Conservation (phyloP, 1,284 basidiomycete species). For the Cyathus pygmaeus region DNA sequence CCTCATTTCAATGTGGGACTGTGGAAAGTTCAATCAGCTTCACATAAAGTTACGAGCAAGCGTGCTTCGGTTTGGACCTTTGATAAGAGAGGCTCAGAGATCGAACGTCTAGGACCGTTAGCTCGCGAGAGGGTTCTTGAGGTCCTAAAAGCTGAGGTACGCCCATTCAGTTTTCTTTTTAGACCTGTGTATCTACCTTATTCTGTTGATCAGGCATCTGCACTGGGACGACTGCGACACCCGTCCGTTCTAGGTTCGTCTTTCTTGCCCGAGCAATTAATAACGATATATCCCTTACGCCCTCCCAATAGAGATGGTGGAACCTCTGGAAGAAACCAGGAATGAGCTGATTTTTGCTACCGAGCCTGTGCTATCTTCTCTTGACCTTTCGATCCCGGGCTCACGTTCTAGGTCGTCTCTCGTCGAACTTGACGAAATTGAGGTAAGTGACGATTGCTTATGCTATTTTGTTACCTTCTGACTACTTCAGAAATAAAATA, state of each 20-base stretch:
- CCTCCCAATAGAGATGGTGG: constrained; percentile 85
- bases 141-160: constrained; percentile 88
- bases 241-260: constrained; percentile 86
- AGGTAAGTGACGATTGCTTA: constrained; percentile 58
- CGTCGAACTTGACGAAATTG: constrained; percentile 90
- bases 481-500: constrained; percentile 44
- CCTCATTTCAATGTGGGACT: constrained; percentile 80
- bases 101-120: constrained; percentile 70
- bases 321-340: constrained; percentile 95
- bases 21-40: constrained; percentile 87
- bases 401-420: constrained; percentile 62
- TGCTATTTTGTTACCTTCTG: constrained; percentile 7
- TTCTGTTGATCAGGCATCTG: constrained; percentile 73
- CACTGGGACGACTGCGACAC: constrained; percentile 88
- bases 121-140: constrained; percentile 82
- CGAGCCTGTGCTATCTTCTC: constrained; percentile 84
- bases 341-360: constrained; percentile 93
- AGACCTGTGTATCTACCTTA: constrained; percentile 7
- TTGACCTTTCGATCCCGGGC: constrained; percentile 78
- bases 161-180: constrained; percentile 22
- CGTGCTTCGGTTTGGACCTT: constrained; percentile 90
- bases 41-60: constrained; percentile 89
- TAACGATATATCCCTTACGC: not conserved
- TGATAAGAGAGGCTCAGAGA: constrained; percentile 83
- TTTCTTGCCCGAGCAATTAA: not conserved